Percentiles rank a stretch among this genome's conserved stretches.
Evolutionary conservation across 768 basidiomycete species (phyloP).

Genomic region (Boletus barrowsii): DNA sequence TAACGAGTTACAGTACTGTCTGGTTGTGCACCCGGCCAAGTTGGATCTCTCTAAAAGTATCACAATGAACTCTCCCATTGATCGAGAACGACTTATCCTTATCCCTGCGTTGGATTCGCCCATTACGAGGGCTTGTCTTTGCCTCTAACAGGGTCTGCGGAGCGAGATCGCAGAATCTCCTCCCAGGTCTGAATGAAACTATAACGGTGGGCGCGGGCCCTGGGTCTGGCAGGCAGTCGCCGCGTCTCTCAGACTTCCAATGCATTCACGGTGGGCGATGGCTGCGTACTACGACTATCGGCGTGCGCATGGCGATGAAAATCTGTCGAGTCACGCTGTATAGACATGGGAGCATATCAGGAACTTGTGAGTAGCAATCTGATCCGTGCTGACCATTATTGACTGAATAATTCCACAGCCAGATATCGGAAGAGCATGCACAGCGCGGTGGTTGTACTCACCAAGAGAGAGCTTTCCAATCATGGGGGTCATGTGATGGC

Average conservation of each 20-base stretch:
- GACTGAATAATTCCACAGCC: slow-evolving; percentile 1
- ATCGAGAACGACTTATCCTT: too few relatives aligned
- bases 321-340: slow-evolving; percentile 42
- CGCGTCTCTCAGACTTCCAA: neutral
- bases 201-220: too few relatives aligned
- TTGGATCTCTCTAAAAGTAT: too few relatives aligned
- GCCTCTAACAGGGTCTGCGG: too few relatives aligned
- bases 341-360: slow-evolving; percentile 49
- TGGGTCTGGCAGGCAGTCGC: too few relatives aligned
- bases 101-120: too few relatives aligned
- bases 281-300: slow-evolving; percentile 49
- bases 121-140: too few relatives aligned
- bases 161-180: too few relatives aligned
- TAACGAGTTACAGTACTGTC: too few relatives aligned
- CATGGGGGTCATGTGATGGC: slow-evolving; percentile 41
- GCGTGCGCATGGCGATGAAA: slow-evolving; percentile 45
- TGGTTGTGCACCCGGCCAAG: too few relatives aligned
- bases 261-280: slow-evolving; percentile 49
- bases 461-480: slow-evolving; percentile 41
- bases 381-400: neutral
- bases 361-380: slow-evolving; percentile 36
- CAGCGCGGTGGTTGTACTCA: slow-evolving; percentile 34
- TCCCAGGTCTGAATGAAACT: too few relatives aligned
- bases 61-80: too few relatives aligned
- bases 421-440: slow-evolving; percentile 40